phyloP scores from a whole-genome alignment of 108 stramenopile genomes.

The Poteriospumella lacustris region DNA sequence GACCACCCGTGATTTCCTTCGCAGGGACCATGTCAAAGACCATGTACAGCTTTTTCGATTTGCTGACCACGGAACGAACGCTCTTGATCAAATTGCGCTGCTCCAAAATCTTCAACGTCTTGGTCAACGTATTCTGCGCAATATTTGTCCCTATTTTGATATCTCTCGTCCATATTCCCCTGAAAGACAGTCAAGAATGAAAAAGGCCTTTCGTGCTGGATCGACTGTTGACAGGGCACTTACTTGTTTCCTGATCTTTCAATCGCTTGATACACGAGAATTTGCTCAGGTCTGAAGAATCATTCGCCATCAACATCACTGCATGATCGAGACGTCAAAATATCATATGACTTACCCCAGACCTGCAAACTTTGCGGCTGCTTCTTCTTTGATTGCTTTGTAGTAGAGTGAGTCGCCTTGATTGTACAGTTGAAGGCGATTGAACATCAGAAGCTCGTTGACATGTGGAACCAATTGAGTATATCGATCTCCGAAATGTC shows the following conservation, averaged over 20 bases:
- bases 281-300: conserved; percentile 45
- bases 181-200: neutral
- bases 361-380: conserved; percentile 22
- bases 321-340: neutral
- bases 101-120: conserved; percentile 87
- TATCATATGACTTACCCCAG: conserved; percentile 16
- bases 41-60: conserved; percentile 95
- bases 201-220: neutral
- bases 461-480: conserved; percentile 14
- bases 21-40: conserved; percentile 82
- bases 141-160: conserved; percentile 78
- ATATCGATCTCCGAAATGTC: conserved; percentile 26
- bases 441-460: conserved; percentile 11
- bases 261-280: conserved; percentile 82
- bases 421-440: conserved; percentile 13
- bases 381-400: conserved; percentile 18
- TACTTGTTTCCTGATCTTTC: conserved; percentile 74
- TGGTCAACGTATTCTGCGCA: conserved; percentile 78
- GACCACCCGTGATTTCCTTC: conserved; percentile 92
- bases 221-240: neutral
- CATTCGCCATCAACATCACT: neutral
- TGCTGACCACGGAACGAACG: conserved; percentile 84
- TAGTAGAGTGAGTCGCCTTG: conserved; percentile 21
- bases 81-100: conserved; percentile 82
- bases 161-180: conserved; percentile 93